Evolutionary conservation across 73 alveolate genomes (phyloP).

Genomic region (Paramecium pentaurelia): DNA sequence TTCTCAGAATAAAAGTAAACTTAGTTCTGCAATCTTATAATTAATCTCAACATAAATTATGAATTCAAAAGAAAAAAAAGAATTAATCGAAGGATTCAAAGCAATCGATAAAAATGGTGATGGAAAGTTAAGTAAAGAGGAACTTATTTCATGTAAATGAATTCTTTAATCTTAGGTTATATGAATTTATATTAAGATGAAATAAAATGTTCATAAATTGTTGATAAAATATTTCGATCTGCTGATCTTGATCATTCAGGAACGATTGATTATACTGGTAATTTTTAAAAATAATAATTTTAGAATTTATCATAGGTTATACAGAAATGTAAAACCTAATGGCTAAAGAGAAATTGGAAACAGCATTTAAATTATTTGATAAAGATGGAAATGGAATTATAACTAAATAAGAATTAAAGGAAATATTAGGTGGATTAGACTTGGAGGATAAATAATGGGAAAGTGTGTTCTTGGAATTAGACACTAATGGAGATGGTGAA

Average conservation of each 20-base stretch:
- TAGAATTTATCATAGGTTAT: background rate
- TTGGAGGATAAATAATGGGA: background rate
- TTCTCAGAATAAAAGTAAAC: background rate
- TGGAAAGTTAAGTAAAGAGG: constrained; percentile 73
- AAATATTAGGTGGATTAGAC: constrained; percentile 13
- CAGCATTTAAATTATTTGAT: constrained; percentile 29
- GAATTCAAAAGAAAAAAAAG: constrained; percentile 51
- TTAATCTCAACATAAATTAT: constrained; percentile 53
- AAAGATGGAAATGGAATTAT: constrained; percentile 31
- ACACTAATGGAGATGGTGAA: background rate
- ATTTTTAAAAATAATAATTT: background rate
- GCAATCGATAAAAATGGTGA: constrained; percentile 77
- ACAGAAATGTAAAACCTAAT: background rate
- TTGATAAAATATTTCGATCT: background rate
- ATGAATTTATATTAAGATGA: background rate
- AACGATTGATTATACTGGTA: constrained; percentile 66
- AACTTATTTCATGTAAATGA: constrained; percentile 41
- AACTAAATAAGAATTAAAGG: background rate
- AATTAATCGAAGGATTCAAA: constrained; percentile 63
- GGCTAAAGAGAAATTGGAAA: constrained; percentile 4
- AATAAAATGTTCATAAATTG: background rate
- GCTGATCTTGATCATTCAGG: constrained; percentile 64
- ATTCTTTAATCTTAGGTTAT: background rate
- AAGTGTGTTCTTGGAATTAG: background rate
- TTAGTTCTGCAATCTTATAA: constrained; percentile 40